Evolutionary conservation across 805 yeast species (phyloP), one percentile per base, ranked within the genome.

Genomic region (Cyberlindnera mrakii): DNA sequence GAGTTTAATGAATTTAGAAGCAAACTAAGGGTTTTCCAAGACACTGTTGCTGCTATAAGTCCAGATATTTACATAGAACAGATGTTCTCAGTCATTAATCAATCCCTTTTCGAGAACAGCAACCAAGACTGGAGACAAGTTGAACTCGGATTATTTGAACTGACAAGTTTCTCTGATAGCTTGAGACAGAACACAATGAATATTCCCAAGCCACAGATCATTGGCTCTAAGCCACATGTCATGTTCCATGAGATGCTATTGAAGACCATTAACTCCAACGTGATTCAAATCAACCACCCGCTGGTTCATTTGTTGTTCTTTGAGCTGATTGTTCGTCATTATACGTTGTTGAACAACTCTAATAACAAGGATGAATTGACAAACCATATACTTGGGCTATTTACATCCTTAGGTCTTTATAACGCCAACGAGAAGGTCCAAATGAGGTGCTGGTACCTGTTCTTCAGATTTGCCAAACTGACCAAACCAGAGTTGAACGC

Each of bases 401-500:
- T 93, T 59, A 78, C 88, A 36, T 79, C 93, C 15, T 74, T 82
- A 52, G 98, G 97, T 14, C 75, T 91, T 48, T 89, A 87, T 62
- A 87, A 83, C 64, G 69, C 72, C 5, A 71, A 75, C 51, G 83
- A 75, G 45, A 83, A 79, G 48, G 96, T 90, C 4, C 80, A 89
- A 54, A 71, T 78, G 43, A 80, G 97, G 60, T 75, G 95, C 34
- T 93, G 98, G 96, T 91, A 87, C 60, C 68, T 90, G 49, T 87
- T 91, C 54, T 82, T 82, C 56, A 76, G 95, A 60, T 85, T 90
- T 55, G 73, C 89, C 47, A 87, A 84, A 58, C 68, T 83, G 37
- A 82, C 91, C 2, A 83, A 80, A 57, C 88, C 89, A 31, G 66
- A 75, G 39, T 64, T 80, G 33, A 74, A 80, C 27, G 74, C 69